These are phyloP conservation scores for Pezizomycotina sp. DNA, from an alignment of 2,329 filamentous ascomycete species.

Conservation along the genomic window DNA sequence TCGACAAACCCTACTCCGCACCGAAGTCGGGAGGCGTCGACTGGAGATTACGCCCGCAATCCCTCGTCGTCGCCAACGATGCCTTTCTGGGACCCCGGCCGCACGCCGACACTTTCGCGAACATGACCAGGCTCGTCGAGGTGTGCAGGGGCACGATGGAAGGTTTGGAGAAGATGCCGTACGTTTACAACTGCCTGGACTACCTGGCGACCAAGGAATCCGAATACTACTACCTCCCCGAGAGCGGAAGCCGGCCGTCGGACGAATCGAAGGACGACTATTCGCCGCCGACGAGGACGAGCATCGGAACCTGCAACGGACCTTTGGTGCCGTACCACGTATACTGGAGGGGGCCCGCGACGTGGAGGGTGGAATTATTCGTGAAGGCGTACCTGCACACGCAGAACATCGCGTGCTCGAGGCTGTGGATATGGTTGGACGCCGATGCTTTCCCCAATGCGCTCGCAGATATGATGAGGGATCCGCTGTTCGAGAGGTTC, in stretches of 20 bases:
- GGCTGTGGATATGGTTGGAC: conserved; percentile 40
- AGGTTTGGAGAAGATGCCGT: conserved; percentile 40
- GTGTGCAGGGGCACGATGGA: conserved; percentile 37
- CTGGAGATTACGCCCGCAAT: conserved; percentile 39
- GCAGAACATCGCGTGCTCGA: conserved; percentile 39
- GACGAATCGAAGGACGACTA: conserved; percentile 27
- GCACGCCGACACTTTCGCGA: conserved; percentile 38
- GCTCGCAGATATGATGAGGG: conserved; percentile 37
- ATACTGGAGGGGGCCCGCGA: conserved; percentile 42
- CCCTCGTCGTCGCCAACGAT: conserved; percentile 35
- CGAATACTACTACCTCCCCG: conserved; percentile 37
- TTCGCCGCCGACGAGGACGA: conserved; percentile 28
- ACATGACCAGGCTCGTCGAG: conserved; percentile 37
- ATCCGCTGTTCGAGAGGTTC: conserved; percentile 38
- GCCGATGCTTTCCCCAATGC: conserved; percentile 37
- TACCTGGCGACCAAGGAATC: conserved; percentile 36
- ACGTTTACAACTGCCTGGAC: conserved; percentile 37
- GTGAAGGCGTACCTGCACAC: conserved; percentile 42
- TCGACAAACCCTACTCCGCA: too few relatives aligned
- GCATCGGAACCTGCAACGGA: conserved; percentile 37
- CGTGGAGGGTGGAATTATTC: conserved; percentile 41
- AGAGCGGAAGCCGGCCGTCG: conserved; percentile 23
- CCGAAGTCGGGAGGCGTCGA: conserved; percentile 29
- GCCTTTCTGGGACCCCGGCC: conserved; percentile 38
- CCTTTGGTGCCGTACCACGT: conserved; percentile 41